Percentiles rank a stretch among this genome's conserved stretches.
phyloP scores from a whole-genome alignment of 176 grass and related monocot species.

The Musa troglodytarum region DNA sequence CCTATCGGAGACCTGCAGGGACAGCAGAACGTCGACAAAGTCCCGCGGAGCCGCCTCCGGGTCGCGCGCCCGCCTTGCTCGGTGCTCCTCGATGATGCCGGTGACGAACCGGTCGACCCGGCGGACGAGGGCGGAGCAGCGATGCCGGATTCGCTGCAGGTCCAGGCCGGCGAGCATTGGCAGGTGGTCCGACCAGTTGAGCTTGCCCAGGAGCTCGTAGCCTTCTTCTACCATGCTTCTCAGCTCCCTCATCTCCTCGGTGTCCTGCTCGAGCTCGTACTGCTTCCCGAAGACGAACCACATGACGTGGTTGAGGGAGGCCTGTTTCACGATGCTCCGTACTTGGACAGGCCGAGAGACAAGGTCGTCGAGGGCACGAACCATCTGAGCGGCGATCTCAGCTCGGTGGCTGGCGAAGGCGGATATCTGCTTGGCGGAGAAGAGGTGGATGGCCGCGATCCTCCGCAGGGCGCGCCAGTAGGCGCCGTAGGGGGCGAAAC shows the following conservation, averaged over 20 bases:
- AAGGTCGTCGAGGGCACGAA: conserved; percentile 4
- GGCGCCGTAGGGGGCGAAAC: conserved; percentile 59
- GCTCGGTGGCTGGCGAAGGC: conserved; percentile 37
- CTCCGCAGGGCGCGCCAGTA: conserved; percentile 80
- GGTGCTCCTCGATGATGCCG: conserved; percentile 62
- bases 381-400: conserved; percentile 50
- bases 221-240: conserved; percentile 61
- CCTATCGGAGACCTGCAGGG: conserved; percentile 44
- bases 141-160: conserved; percentile 35
- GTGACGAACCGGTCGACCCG: conserved; percentile 48
- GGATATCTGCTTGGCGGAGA: conserved; percentile 54
- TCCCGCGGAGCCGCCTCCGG: conserved; percentile 5
- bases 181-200: conserved; percentile 88
- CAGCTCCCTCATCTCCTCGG: conserved; percentile 46
- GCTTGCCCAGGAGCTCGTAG: conserved; percentile 51
- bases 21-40: conserved; percentile 70
- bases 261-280: conserved; percentile 29
- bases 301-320: conserved; percentile 72
- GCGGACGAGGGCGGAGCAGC: conserved; percentile 46
- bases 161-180: conserved; percentile 38
- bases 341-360: not conserved
- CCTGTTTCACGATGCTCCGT: conserved; percentile 43
- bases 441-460: conserved; percentile 54
- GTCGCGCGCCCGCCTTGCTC: not conserved
- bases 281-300: conserved; percentile 49